A percentile compares a stretch with the other conserved stretches of the same genome.
Evolutionary conservation across 129 eudicot genomes (phyloP).

Genomic region (Arctium lappa): DNA sequence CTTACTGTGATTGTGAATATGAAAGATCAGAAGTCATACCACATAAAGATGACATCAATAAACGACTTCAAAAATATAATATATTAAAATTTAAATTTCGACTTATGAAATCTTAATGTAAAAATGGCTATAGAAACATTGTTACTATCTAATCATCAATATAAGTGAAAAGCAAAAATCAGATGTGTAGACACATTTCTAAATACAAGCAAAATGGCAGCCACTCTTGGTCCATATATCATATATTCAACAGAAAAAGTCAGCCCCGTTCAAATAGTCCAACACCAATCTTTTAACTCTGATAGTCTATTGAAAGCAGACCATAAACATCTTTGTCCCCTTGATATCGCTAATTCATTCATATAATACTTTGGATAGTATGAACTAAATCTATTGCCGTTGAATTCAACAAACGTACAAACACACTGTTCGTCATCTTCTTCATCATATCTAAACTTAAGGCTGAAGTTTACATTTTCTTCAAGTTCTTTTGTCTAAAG

Average conservation of each 20-base stretch:
- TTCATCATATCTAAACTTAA: background rate
- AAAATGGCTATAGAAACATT: background rate
- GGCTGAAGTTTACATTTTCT: background rate
- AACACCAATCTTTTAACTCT: background rate
- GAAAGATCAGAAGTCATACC: too few species aligned
- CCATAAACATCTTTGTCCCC: background rate
- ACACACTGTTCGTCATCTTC: background rate
- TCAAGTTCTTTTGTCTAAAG: background rate
- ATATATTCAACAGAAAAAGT: background rate
- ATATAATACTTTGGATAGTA: background rate
- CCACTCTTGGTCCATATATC: background rate
- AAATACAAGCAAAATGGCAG: conserved; percentile 1
- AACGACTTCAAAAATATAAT: too few species aligned
- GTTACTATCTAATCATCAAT: background rate
- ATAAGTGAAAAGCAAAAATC: background rate
- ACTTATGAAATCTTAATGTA: too few species aligned
- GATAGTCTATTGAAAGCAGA: background rate
- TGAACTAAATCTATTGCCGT: background rate
- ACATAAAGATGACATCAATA: too few species aligned
- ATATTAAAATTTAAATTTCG: too few species aligned
- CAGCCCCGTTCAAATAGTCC: too few species aligned
- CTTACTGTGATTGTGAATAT: background rate
- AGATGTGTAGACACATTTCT: background rate
- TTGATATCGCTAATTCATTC: background rate
- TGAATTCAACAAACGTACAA: background rate